Conservation (phyloP, 139 green algal species). For the Axilococcus clingmanii region DNA sequence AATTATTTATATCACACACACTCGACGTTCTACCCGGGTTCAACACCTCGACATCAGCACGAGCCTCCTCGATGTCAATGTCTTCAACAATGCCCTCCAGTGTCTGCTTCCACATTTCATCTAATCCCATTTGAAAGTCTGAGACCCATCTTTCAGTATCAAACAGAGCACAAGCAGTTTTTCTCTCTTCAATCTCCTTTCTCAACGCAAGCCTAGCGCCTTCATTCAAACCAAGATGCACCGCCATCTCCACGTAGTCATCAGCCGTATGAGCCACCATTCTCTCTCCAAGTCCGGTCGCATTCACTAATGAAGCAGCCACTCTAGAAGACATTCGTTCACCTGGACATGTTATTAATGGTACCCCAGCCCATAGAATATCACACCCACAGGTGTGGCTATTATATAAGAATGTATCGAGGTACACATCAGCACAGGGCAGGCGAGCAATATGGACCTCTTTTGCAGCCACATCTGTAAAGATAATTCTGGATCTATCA, state of each 20-base stretch:
- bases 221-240: slow-evolving; percentile 55
- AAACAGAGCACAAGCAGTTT: slow-evolving; percentile 70
- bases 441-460: slow-evolving; percentile 67
- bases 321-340: slow-evolving; percentile 81
- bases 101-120: slow-evolving; percentile 77
- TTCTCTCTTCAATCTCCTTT: slow-evolving; percentile 32
- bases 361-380: slow-evolving; percentile 80
- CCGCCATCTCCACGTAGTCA: slow-evolving; percentile 64
- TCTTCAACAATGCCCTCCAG: too few species aligned
- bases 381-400: slow-evolving; percentile 90
- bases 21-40: too few species aligned
- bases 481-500: slow-evolving; percentile 64
- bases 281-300: slow-evolving; percentile 56
- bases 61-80: too few species aligned
- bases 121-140: slow-evolving; percentile 61
- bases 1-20: too few species aligned
- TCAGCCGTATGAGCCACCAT: slow-evolving; percentile 57
- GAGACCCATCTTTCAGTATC: slow-evolving; percentile 69
- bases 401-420: slow-evolving; percentile 88
- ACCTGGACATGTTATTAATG: slow-evolving; percentile 80
- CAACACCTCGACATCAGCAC: too few species aligned
- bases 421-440: slow-evolving; percentile 79
- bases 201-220: slow-evolving; percentile 37
- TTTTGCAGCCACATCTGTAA: slow-evolving; percentile 86
- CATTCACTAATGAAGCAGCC: slow-evolving; percentile 60